Evolutionary conservation across 352 stramenopile genomes (phyloP), one percentile per base, ranked within the genome.

Genomic region (Peronospora farinosa): DNA sequence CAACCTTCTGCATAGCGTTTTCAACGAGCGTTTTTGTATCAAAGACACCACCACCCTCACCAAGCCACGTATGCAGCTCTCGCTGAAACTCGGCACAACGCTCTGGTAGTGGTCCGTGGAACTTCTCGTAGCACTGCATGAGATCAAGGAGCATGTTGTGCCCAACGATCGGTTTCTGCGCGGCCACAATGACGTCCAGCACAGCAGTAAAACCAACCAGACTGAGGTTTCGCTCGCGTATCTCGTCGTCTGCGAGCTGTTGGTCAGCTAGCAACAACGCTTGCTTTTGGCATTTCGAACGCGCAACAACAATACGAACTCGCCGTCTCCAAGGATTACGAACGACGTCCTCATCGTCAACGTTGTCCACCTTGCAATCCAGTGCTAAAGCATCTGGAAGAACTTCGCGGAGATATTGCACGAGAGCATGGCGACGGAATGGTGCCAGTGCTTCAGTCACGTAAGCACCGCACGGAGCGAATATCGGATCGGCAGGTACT

Each of bases 141-240:
- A 85, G 55, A 39, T 91, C 79, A n/a, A 91, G 63, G 12, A 88
- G 67, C 65, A 88, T 63, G 58, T 91, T 91, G 63, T 91, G 79
- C 0, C 79, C 79, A 28, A 91, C 59, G 16, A 91, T 63, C 4
- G 79, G 77, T 47, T 79, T 80, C 7, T 53, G 51, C 0, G 66
- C 63, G 0, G 45, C 51, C 16, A 75, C 61, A 42, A 86, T 54
- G 11, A 65, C 43, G 40, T 91, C 73, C 51, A 91, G 40, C 12
- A 91, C 60, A 17, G 67, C 66, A 3, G 79, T 88, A 32, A 91
- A 88, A 2, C 79, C 79, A 40, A 84, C 66, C 7, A 86, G 42
- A 43, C 64, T 63, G 15, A 84, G 49, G 30, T 87, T 86, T 7
- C 74, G 75, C 31, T 72, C 66, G 17, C 57, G 54, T 21, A 57